phyloP scores from a whole-genome alignment of 129 eudicot genomes.

The Cynara cardunculus region DNA sequence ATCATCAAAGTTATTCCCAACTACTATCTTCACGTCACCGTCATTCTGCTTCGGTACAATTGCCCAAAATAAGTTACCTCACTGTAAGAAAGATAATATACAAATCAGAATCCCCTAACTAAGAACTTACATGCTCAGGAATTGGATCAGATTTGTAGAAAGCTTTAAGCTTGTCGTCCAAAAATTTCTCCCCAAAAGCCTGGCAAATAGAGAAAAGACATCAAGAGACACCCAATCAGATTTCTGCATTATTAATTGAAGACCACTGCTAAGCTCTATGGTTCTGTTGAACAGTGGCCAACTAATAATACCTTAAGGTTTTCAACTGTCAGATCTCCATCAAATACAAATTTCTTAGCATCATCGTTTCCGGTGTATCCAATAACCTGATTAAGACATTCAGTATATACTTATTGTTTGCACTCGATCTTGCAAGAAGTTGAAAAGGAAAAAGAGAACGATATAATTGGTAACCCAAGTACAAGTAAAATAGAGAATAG shows the following conservation, averaged over 20 bases:
- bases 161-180: constrained; percentile 77
- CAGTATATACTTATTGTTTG: not conserved
- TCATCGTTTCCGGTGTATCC: constrained; percentile 74
- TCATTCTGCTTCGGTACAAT: constrained; percentile 53
- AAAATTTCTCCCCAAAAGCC: constrained; percentile 65
- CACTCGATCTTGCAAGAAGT: constrained; percentile 1
- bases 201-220: constrained; percentile 12
- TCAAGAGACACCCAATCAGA: not conserved
- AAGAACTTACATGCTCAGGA: constrained; percentile 68
- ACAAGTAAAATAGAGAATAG: not conserved
- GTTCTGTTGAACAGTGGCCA: not conserved
- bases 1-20: constrained; percentile 88
- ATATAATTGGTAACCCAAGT: constrained; percentile 10
- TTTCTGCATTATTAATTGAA: not conserved
- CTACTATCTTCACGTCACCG: constrained; percentile 90
- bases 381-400: constrained; percentile 51
- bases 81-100: not conserved
- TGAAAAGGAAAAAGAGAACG: not conserved
- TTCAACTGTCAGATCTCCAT: constrained; percentile 53
- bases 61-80: not conserved
- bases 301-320: constrained; percentile 44
- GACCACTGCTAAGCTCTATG: not conserved
- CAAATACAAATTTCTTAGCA: constrained; percentile 52
- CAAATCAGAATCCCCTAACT: not conserved
- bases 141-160: constrained; percentile 81